These are phyloP conservation scores for Neurospora sp. DNA, from an alignment of 495 filamentous ascomycete species.

Conservation along the genomic window DNA sequence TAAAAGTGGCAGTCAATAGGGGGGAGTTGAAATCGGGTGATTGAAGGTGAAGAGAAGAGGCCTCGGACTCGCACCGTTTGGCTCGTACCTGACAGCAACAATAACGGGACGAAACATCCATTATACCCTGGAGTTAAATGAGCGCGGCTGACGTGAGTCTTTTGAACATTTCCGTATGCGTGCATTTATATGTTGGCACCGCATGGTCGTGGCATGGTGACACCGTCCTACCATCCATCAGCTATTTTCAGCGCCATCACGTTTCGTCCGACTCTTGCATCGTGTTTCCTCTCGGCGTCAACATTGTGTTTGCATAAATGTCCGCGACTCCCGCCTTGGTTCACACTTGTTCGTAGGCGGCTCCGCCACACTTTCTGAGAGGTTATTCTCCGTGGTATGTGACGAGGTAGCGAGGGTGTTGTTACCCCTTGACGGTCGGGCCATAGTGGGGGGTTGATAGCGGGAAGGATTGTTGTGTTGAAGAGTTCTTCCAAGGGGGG, in stretches of 20 bases:
- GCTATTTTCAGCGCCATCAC: not conserved
- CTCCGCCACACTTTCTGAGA: not conserved
- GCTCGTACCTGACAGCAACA: too few relatives aligned
- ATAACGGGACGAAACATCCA: too few relatives aligned
- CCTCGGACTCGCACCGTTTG: too few relatives aligned
- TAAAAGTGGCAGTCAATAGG: not conserved
- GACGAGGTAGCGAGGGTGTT: not conserved
- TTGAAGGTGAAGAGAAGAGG: too few relatives aligned
- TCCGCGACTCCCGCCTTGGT: not conserved
- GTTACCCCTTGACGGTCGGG: too few relatives aligned
- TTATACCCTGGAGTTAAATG: too few relatives aligned
- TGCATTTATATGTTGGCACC: not conserved
- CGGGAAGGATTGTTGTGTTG: not conserved
- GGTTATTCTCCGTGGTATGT: not conserved
- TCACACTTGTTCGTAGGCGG: not conserved
- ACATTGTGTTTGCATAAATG: not conserved
- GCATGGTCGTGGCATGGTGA: not conserved
- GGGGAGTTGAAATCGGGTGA: not conserved
- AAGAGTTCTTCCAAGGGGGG: not conserved
- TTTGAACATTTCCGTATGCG: not conserved
- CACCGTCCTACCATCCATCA: not conserved
- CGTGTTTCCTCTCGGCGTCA: not conserved
- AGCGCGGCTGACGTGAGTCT: not conserved
- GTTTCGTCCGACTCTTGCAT: not conserved
- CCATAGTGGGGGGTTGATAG: too few relatives aligned